Base-by-base conservation (phyloP, 805 yeast genomes). In the Saccharomycopsis amapae region DNA sequence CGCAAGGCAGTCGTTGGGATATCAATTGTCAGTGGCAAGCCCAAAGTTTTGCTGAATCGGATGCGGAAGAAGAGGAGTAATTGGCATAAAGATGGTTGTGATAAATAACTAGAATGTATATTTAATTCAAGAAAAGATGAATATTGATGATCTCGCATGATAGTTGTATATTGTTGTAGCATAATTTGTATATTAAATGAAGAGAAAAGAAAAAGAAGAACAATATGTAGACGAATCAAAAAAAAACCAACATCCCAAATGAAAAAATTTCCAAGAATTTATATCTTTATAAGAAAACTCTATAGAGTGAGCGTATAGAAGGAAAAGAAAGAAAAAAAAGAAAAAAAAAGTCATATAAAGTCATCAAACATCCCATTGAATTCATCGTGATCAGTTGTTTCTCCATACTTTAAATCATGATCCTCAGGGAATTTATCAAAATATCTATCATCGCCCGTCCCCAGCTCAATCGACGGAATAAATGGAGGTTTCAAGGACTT, bases 1-100 rank as follows among this genome's bases (percentile, higher is more conserved):
- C 97, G 4, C 79, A 79, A 49, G 95, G 97, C 1, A 80, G 93
- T 34, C 72, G 98, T 59, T 93, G 96, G 96, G 99, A 93, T 59
- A 68, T 93, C 34, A 70, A 72, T 28, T 78, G 82, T 46, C 83
- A 81, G 56, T 90, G 95, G 93, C 79, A 77, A 54, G 81, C 85
- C 24, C 66, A 59, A 3, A 62, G 57, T 28, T 55, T 54, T 5
- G 52, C 49, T 49, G 55, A 51, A 54, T 48, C 32, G 2, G 42
- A 37, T 13, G 42, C 38, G 24, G 45, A 41, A 20, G 48, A 40
- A 19, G 40, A 24, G 2, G 39, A 40, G 13, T 42, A 38, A 6
- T n/a, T n/a, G n/a, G n/a, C 40, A 42, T n/a, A 45, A 46, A 25
- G 28, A 37, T 22, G 33, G n/a, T 5, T 33, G 30, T 18, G 41